A percentile compares a stretch with the other conserved stretches of the same genome.
phyloP scores from a whole-genome alignment of 2,329 filamentous ascomycete species.

The Coniella lustricola region DNA sequence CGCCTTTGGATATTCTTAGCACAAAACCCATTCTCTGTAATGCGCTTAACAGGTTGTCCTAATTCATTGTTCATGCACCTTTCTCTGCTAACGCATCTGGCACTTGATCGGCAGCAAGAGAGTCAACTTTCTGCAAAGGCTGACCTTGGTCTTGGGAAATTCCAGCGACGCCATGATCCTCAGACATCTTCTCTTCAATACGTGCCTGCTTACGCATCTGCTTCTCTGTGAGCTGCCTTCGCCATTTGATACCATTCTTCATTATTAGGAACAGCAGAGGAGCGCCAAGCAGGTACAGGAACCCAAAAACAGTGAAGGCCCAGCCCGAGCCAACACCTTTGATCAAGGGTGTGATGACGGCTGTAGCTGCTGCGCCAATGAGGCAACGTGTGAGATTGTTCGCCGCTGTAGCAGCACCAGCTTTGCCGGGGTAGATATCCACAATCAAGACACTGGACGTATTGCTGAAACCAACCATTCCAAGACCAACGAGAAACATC shows the following conservation, averaged over 20 bases:
- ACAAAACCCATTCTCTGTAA: no score
- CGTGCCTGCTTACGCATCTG: slow-evolving; percentile 19
- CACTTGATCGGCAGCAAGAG: background rate
- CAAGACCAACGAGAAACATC: slow-evolving; percentile 38
- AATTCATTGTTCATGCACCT: background rate
- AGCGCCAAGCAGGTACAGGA: slow-evolving; percentile 33
- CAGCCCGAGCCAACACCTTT: slow-evolving; percentile 43
- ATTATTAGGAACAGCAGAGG: slow-evolving; percentile 36
- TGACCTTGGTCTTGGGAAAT: background rate
- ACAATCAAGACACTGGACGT: slow-evolving; percentile 45
- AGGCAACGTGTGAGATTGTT: slow-evolving; percentile 51
- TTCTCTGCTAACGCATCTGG: background rate
- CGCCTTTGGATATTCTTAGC: no score
- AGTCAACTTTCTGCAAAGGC: background rate
- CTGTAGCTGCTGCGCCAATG: slow-evolving; percentile 45
- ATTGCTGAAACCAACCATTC: slow-evolving; percentile 49
- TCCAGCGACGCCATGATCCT: background rate
- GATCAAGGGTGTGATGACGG: slow-evolving; percentile 45
- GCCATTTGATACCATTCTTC: slow-evolving; percentile 36
- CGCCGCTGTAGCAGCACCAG: slow-evolving; percentile 47
- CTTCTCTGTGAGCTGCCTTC: slow-evolving; percentile 27
- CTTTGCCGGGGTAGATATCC: slow-evolving; percentile 46
- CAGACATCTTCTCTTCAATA: slow-evolving; percentile 1
- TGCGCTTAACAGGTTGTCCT: background rate
- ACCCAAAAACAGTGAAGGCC: slow-evolving; percentile 42